Evolutionary conservation across 163 green algal genomes (phyloP).

Genomic region (Chlorella variabilis): DNA sequence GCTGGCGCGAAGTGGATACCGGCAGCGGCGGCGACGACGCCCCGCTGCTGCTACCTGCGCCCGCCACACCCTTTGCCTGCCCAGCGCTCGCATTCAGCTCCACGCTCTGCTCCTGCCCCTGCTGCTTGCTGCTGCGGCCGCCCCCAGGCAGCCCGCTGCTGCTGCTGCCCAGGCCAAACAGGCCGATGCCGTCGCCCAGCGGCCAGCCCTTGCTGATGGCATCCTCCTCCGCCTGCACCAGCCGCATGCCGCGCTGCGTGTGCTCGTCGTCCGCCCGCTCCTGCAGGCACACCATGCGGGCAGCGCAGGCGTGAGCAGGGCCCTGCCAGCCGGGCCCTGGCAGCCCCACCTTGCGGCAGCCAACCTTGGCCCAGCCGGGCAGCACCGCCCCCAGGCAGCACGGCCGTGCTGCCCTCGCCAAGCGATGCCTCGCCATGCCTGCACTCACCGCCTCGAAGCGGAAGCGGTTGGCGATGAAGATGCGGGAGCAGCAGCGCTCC

Average conservation of each 20-base stretch:
- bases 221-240: slow-evolving; percentile 43
- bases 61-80: neutral
- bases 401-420: too few species aligned
- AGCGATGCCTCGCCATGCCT: too few species aligned
- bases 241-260: slow-evolving; percentile 41
- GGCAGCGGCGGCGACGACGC: neutral
- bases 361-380: too few species aligned
- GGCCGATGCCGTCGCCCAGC: slow-evolving; percentile 42
- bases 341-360: too few species aligned
- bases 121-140: slow-evolving; percentile 6
- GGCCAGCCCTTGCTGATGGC: slow-evolving; percentile 34
- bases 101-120: slow-evolving; percentile 10
- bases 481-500: slow-evolving; percentile 40
- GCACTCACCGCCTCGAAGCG: slow-evolving; percentile 47
- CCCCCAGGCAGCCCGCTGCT: neutral
- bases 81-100: slow-evolving; percentile 34
- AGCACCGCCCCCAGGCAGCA: neutral
- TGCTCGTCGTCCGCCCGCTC: slow-evolving; percentile 56
- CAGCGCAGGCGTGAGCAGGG: too few species aligned
- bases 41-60: neutral
- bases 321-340: too few species aligned
- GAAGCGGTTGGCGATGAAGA: slow-evolving; percentile 47
- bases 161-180: slow-evolving; percentile 38
- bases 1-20: neutral
- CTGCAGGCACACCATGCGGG: neutral